Evolutionary conservation across 2,329 filamentous ascomycete species (phyloP).

Genomic region (Cladosporium sp.): DNA sequence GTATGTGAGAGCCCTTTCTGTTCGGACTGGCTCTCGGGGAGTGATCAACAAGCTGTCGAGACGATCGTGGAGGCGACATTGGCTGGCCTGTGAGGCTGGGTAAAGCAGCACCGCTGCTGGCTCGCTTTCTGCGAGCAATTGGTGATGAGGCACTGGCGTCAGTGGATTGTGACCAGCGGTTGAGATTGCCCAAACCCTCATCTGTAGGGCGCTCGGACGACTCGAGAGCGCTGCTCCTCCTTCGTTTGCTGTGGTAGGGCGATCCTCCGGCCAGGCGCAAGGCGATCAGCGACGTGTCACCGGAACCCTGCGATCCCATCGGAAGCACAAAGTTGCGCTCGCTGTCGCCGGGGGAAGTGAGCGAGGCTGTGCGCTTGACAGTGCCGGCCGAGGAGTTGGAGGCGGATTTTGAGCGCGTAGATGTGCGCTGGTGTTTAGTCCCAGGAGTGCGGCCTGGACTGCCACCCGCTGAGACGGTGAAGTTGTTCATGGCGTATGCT

Average conservation of each 20-base stretch:
- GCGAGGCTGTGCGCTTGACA: slow-evolving; percentile 39
- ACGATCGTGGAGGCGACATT: slow-evolving; percentile 29
- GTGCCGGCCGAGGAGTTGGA: slow-evolving; percentile 42
- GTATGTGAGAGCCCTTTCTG: slow-evolving; percentile 20
- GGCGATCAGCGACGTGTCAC: slow-evolving; percentile 22
- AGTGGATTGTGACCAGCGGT: slow-evolving; percentile 58
- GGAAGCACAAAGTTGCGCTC: slow-evolving; percentile 25
- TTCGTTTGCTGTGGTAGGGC: slow-evolving; percentile 26
- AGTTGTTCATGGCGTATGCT: slow-evolving; percentile 13
- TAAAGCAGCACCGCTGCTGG: slow-evolving; percentile 34
- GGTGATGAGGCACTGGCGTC: slow-evolving; percentile 44
- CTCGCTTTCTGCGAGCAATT: slow-evolving; percentile 35
- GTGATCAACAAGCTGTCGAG: slow-evolving; percentile 27
- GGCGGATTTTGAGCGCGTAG: slow-evolving; percentile 41
- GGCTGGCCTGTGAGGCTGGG: slow-evolving; percentile 30
- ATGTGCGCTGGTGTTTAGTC: slow-evolving; percentile 17
- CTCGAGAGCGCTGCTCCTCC: slow-evolving; percentile 40
- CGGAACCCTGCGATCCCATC: slow-evolving; percentile 21
- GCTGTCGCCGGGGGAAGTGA: slow-evolving; percentile 25
- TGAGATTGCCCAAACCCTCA: slow-evolving; percentile 48
- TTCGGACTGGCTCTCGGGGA: slow-evolving; percentile 38
- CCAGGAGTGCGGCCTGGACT: slow-evolving; percentile 7
- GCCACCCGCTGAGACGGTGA: slow-evolving; percentile 18
- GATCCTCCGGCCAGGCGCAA: slow-evolving; percentile 22
- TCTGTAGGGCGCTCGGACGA: slow-evolving; percentile 31